Evolutionary conservation across 192 early-diverging fungal genomes (phyloP), one percentile per base, ranked within the genome.

Genomic region (Oehlia diaphana): DNA sequence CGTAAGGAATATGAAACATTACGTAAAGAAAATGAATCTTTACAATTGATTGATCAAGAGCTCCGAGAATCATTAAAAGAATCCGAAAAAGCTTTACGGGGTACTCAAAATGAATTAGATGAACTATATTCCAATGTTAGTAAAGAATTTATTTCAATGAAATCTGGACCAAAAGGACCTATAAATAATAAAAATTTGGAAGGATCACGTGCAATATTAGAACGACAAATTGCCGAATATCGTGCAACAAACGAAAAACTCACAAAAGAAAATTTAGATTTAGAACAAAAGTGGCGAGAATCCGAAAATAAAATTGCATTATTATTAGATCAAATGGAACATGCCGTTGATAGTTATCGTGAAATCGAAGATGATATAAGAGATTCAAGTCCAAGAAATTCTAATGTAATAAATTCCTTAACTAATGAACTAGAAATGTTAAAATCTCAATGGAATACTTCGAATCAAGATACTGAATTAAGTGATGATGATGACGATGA

Each of bases 1-100:
- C 77, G 77, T 19, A 78, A 78, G 58, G 77, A 78, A 68, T 78
- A 69, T 33, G 65, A 78, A 69, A 50, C 49, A n/a, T 35, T 78
- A 26, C 64, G 49, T 13, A 78, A 78, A 47, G 65, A 69, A 33
- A 35, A 69, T 50, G 61, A 63, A n/a, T n/a, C 23, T n/a, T 42
- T 76, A 26, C 26, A 16, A 39, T 26, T 39, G 37, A 33, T 31
- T 5, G 61, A 76, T 63, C 16, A 28, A 42, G 9, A 42, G 44
- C 61, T 76, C 44, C 14, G 37, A 76, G 74, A 76, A n/a, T 49
- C 26, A 74, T 23, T 58, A 31, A 33, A 26, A 74, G 47, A 31
- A 23, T 74, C 72, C n/a, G 28, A 26, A 16, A 35, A 65, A 65
- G 62, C 37, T 53, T 50, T 78, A 28, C 33, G 28, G 21, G 10